A percentile compares a stretch with the other conserved stretches of the same genome.
phyloP scores from a whole-genome alignment of 208 protist genomes.

The Phytomonas francai region DNA sequence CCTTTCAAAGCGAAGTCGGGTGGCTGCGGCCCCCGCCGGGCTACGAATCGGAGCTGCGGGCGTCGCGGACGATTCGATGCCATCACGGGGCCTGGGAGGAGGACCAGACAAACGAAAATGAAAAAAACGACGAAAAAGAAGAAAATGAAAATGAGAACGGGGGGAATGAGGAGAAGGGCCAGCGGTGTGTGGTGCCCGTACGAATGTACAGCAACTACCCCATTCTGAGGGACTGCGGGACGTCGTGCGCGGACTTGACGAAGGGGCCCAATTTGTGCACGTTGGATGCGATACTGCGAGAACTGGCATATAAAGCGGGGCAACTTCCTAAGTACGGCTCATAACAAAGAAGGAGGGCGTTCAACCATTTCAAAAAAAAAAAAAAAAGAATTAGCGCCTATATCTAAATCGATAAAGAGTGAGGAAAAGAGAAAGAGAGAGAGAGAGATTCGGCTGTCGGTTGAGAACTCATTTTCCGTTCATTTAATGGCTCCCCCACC shows the following conservation, averaged over 20 bases:
- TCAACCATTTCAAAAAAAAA: background rate
- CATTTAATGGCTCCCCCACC: background rate
- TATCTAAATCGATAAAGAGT: background rate
- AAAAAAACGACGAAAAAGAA: too few species aligned
- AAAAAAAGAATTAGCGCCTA: background rate
- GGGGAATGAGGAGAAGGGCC: background rate
- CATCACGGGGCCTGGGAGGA: background rate
- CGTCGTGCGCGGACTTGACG: background rate
- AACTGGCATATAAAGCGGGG: slow-evolving; percentile 56
- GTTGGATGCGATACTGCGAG: slow-evolving; percentile 37
- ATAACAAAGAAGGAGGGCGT: slow-evolving; percentile 7
- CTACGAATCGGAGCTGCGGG: slow-evolving; percentile 21
- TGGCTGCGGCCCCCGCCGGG: slow-evolving; percentile 39
- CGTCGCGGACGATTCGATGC: background rate
- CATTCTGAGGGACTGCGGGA: slow-evolving; percentile 17
- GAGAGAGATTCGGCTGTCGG: background rate
- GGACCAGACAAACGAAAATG: too few species aligned
- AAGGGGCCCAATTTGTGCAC: slow-evolving; percentile 20
- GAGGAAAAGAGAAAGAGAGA: too few species aligned
- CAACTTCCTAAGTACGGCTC: slow-evolving; percentile 62
- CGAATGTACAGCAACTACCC: slow-evolving; percentile 21
- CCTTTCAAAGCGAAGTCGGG: background rate
- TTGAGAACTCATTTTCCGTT: slow-evolving; percentile 1
- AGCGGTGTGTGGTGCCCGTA: slow-evolving; percentile 8
- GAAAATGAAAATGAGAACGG: too few species aligned